Base-by-base conservation (phyloP, 2,329 filamentous ascomycete species). In the Geosmithia flava region DNA sequence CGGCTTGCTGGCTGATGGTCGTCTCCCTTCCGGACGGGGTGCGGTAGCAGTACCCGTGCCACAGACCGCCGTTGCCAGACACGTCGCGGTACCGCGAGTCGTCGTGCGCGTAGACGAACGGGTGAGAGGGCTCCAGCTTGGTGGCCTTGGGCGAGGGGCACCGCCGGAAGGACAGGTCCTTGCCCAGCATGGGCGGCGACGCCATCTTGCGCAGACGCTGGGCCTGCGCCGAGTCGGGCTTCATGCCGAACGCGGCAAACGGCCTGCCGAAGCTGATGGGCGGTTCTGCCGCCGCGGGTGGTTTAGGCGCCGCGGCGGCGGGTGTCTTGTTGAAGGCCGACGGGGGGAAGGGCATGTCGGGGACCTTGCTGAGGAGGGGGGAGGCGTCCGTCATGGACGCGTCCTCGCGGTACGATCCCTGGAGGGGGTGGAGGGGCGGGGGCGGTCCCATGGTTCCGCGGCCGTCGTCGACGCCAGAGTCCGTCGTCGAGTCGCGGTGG, bases 161-260 rank as follows among this genome's bases (percentile, higher is more conserved):
- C 60, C 77, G 78, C 33, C 88, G 86, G 61, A 96, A 95, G 23
- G 74, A 71, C 48, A 97, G 76, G 54, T 95, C 85, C 49, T 72
- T 69, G 49, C 91, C 91, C 11, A 95, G 78, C 89, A 97, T 94
- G 10, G 91, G 91, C 41, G 91, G 91, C 51, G 80, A 81, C 56
- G 74, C 69, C 20, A 69, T 70, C 53, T 75, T 66, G 50, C 74
- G 74, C 58, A 72, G 68, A 56, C 68, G 68, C 49, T 67, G 33
- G 10, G 43, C 39, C 40, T 49, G 44, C 4, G 48, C 13, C 16
- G 39, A n/a, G 40, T 66, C 62, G 29, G 61, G 58, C 46, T 68
- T 67, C 29, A 68, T 62, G 48, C 59, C 59, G 39, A 61, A 54
- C 43, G 63, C 63, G 45, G 63, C 68, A 53, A 74, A 73, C 7